Evolutionary conservation across 371 early-diverging fungal species (phyloP), one percentile per base, ranked within the genome.

Genomic region (Syncephalastrum contaminatum): DNA sequence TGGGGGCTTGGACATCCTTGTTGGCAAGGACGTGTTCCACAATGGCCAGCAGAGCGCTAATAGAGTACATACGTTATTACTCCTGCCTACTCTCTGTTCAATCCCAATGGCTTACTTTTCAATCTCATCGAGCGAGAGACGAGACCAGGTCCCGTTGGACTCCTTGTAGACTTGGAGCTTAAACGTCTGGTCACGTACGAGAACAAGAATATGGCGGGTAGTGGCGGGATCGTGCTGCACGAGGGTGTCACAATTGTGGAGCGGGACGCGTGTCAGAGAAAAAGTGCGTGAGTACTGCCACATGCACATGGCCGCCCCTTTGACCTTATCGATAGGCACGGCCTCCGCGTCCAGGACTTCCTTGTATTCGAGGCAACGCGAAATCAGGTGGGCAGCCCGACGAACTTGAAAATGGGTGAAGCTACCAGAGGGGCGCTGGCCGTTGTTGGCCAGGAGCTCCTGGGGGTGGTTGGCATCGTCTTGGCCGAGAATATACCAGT

Each of bases 361-460:
- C 62, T 89, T 89, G 66, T 81, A 92, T 48, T 89, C 86, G 15
- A 97, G 63, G 42, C 85, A 56, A 42, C 81, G 81, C 25, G 69
- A 67, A 54, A 93, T 87, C 56, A 94, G 67, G 46, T 85, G 87
- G n/a, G 92, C 94, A 8, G 96, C 92, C 47, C 95, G 84, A 47
- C 87, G 81, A 12, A 95, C 68, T 69, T 96, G 97, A 59, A 88
- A 90, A 25, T 81, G 74, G 4, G 91, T 80, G 58, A 89, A 88
- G 5, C 71, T 67, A n/a, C 83, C 83, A 3, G 58, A 43, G 8
- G 63, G 54, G 14, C 22, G 27, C 25, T 56, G 62, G 51, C 65
- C 67, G 48, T 66, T 62, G 48, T 74, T 68, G 5, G 68, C 54
- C 19, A 86, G 51, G 19, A 84, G 64, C 13, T 63, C 80, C 20